Conservation (phyloP, 345 rosid genomes). For the Erodium maritimum region DNA sequence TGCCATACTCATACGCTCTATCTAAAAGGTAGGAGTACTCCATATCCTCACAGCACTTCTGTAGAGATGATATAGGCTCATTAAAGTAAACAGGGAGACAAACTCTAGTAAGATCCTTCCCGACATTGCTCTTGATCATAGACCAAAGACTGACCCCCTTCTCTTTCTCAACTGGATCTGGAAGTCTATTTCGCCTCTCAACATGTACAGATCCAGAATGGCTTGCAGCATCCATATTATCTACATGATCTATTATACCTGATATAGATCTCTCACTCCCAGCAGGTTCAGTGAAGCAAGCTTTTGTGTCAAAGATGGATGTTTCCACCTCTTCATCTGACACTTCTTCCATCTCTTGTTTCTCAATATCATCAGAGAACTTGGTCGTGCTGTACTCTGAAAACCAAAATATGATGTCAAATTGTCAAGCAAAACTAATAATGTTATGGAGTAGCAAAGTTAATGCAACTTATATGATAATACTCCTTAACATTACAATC, state of each 20-base stretch:
- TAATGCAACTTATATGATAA: no score
- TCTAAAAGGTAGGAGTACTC: constrained; percentile 87
- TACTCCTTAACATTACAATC: no score
- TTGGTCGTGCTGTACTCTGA: constrained; percentile 93
- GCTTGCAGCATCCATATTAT: constrained; percentile 28
- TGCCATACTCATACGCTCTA: no score
- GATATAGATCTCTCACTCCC: constrained; percentile 23
- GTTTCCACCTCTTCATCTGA: constrained; percentile 80
- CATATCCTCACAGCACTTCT: constrained; percentile 88
- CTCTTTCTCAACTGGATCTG: constrained; percentile 89
- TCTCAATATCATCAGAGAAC: constrained; percentile 90
- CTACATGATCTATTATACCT: no score
- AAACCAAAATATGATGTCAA: constrained; percentile 27
- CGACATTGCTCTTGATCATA: constrained; percentile 94
- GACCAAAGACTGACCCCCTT: constrained; percentile 98
- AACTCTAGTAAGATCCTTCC: constrained; percentile 93
- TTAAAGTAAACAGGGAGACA: no score
- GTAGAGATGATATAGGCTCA: constrained; percentile 96
- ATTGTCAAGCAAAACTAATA: no score
- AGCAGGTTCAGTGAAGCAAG: constrained; percentile 42
- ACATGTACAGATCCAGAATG: constrained; percentile 25
- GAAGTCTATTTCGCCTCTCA: constrained; percentile 73
- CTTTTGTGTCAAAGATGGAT: constrained; percentile 63
- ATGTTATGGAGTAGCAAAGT: no score
- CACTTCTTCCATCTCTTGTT: constrained; percentile 71